These are phyloP conservation scores for Paraconiothyrium sp. DNA, from an alignment of 2,329 filamentous ascomycete species.

Conservation along the genomic window DNA sequence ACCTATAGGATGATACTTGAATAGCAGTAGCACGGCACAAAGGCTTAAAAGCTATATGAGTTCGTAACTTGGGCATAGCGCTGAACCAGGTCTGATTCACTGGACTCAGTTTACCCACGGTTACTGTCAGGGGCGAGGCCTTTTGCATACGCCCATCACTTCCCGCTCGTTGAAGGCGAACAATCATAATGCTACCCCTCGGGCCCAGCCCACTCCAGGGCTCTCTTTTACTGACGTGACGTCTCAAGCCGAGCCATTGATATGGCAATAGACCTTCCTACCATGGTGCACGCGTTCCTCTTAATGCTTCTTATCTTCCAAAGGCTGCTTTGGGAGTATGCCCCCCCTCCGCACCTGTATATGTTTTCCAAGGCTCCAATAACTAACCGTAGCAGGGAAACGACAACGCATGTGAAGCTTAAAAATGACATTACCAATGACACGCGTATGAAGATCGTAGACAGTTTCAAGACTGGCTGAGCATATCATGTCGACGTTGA, in stretches of 20 bases:
- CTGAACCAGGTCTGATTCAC: not conserved
- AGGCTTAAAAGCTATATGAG: not conserved
- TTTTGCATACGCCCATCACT: not conserved
- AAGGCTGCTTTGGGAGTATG: not conserved
- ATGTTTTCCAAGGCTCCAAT: not conserved
- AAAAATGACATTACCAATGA: too few species aligned
- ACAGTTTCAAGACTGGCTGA: too few species aligned
- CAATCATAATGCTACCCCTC: not conserved
- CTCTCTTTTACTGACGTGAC: not conserved
- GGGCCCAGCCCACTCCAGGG: not conserved
- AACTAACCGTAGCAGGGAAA: not conserved
- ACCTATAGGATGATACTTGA: not conserved
- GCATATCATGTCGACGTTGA: too few species aligned
- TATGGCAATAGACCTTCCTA: conserved; percentile 6
- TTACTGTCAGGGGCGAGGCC: not conserved
- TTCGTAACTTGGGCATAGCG: not conserved
- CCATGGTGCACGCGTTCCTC: not conserved
- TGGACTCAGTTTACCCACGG: not conserved
- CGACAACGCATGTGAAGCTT: too few species aligned
- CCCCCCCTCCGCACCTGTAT: not conserved
- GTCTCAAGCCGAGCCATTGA: not conserved
- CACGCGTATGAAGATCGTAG: too few species aligned
- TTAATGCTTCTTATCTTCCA: conserved; percentile 1
- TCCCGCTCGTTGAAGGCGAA: not conserved
- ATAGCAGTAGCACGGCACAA: not conserved